phyloP scores from a whole-genome alignment of 768 basidiomycete genomes.

The Mrakia hoshinonis region DNA sequence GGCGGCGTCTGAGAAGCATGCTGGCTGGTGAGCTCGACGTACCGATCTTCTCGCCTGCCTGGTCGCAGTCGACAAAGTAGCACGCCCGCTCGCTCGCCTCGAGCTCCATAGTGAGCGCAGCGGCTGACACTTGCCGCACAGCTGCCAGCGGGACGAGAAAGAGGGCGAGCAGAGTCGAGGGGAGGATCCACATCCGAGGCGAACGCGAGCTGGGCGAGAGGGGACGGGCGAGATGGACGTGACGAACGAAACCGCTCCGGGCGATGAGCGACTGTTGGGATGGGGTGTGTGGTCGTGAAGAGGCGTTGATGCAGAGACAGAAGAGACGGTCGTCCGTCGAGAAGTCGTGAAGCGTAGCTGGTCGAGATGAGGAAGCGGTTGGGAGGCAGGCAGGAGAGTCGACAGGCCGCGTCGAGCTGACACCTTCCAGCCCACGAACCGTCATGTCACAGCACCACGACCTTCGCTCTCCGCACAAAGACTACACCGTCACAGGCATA shows the following conservation, averaged over 20 bases:
- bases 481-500: no score
- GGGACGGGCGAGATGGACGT: neutral
- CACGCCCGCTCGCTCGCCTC: slow-evolving; percentile 49
- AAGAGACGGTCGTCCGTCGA: no score
- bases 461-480: no score
- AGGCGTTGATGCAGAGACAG: neutral
- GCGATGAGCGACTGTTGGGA: neutral
- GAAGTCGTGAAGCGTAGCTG: no score
- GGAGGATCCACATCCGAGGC: slow-evolving; percentile 2
- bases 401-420: no score
- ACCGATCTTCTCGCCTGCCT: slow-evolving; percentile 36
- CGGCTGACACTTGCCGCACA: slow-evolving; percentile 29
- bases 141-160: neutral
- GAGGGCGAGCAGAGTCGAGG: neutral
- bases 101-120: slow-evolving; percentile 40
- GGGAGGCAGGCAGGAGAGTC: no score
- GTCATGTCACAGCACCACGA: no score
- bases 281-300: neutral
- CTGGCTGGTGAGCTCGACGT: neutral
- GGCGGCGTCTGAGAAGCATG: neutral
- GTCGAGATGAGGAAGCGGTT: no score
- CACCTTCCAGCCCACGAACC: no score
- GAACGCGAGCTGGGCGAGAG: neutral
- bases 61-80: slow-evolving; percentile 89
- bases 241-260: neutral